These are phyloP conservation scores for Trichomonas gallinae DNA, from an alignment of 208 protist genomes.

Conservation along the genomic window DNA sequence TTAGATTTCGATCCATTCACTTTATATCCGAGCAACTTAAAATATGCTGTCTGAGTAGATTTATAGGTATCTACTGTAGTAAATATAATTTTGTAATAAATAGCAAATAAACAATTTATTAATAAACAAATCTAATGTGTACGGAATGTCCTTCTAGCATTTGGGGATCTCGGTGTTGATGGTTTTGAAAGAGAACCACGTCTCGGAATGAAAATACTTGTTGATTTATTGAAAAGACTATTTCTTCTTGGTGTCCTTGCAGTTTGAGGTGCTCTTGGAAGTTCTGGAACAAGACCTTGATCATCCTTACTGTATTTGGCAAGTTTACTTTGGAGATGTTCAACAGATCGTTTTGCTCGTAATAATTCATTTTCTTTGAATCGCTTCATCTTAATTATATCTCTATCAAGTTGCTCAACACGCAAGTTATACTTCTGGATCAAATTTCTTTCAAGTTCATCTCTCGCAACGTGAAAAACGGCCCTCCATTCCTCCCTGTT, in stretches of 20 bases:
- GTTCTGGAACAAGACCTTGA: background rate
- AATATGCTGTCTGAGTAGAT: too few relatives aligned
- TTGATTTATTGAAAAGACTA: background rate
- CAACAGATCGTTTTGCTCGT: background rate
- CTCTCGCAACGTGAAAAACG: background rate
- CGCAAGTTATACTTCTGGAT: background rate
- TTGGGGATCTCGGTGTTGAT: background rate
- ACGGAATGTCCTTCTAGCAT: too few relatives aligned
- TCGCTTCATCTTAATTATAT: background rate
- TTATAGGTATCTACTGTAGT: too few relatives aligned
- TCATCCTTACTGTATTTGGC: background rate
- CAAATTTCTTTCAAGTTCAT: background rate
- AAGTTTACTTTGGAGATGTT: background rate
- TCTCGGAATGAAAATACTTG: background rate
- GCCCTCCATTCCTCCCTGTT: background rate
- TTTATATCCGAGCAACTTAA: too few relatives aligned
- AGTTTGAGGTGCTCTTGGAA: background rate
- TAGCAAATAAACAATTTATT: too few relatives aligned
- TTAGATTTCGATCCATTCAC: too few relatives aligned
- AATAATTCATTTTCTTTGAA: background rate
- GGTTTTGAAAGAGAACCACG: background rate
- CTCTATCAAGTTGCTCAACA: background rate
- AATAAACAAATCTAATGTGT: too few relatives aligned
- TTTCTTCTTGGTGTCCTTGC: background rate
- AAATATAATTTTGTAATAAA: too few relatives aligned